Evolutionary conservation across 805 yeast species (phyloP), one percentile per base, ranked within the genome.

Genomic region (Clavispora asparagi): DNA sequence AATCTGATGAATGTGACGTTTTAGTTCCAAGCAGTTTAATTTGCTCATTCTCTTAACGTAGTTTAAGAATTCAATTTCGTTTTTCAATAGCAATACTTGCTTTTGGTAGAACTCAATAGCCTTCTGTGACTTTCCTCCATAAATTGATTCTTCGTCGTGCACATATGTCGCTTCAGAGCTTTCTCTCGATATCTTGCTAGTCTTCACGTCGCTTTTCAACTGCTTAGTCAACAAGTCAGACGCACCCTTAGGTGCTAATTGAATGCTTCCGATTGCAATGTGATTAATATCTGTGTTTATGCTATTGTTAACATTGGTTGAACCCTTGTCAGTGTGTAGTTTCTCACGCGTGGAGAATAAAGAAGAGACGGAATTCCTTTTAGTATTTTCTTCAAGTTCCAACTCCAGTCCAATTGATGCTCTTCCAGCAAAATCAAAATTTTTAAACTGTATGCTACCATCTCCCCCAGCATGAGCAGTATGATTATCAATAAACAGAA

Each of bases 61-160:
- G 41, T 73, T 70, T 4, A 79, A 68, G 54, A 84, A 83, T 41
- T 81, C 84, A 33, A 81, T 64, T 57, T 83, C 89, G 58, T 83
- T 84, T 43, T 74, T 73, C 47, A 73, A 54, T 32, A 83, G 65
- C 45, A 83, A 59, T 13, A 82, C 63, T 55, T 84, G 87, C 46
- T 87, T 67, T 45, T 78, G 78, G 48, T 77, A 81, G 52, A 73
- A 80, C 33, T 75, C 76, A 12, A 74, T 41, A 0, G 17, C 16
- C 25, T 10, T 33, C 9, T 16, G 37, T 1, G 25, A 17, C 9
- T 33, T 13, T 4, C 13, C 13, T 2, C 2, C n/a, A 4, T 10
- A 23, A 7, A 11, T 11, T 8, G 12, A 2, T 10, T 33, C 37
- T 16, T 33, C 37, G 4, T 14, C 37, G 4, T 14, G 6, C 8